A percentile compares a stretch with the other conserved stretches of the same genome.
These are phyloP conservation scores for Pseudofabraea citricarpa DNA, from an alignment of 2,329 filamentous ascomycete species.

Conservation along the genomic window DNA sequence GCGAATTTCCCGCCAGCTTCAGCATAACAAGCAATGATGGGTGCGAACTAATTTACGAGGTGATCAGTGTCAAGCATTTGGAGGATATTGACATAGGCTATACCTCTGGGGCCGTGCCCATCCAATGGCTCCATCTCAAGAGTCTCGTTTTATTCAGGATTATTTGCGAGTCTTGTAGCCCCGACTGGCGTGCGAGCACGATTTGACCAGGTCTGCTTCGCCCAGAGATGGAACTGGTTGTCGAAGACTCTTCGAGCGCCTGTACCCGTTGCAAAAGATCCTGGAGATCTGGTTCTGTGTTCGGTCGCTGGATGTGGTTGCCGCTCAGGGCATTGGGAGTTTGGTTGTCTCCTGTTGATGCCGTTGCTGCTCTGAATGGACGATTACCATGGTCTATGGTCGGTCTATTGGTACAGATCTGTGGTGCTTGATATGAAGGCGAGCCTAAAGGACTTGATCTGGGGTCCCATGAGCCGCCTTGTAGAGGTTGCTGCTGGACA, in stretches of 20 bases:
- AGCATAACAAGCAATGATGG: constrained; percentile 25
- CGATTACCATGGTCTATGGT: not conserved
- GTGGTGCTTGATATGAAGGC: not conserved
- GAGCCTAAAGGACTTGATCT: not conserved
- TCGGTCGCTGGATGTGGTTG: not conserved
- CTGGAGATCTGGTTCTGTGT: constrained; percentile 3
- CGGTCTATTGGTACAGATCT: not conserved
- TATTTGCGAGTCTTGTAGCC: constrained; percentile 24
- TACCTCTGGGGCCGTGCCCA: constrained; percentile 29
- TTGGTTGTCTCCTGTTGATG: not conserved
- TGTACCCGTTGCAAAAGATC: constrained; percentile 17
- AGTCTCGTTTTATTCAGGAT: constrained; percentile 32
- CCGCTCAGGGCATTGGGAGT: not conserved
- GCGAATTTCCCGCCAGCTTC: no score
- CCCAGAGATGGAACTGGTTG: constrained; percentile 8
- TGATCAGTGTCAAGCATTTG: not conserved
- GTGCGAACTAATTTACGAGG: constrained; percentile 23
- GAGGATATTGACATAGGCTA: not conserved
- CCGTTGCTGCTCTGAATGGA: not conserved
- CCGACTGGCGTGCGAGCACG: constrained; percentile 20
- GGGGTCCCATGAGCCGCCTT: not conserved
- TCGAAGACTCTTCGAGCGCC: constrained; percentile 15
- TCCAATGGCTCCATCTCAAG: constrained; percentile 28
- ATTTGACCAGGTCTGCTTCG: constrained; percentile 17
- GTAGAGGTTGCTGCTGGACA: not conserved